phyloP scores from a whole-genome alignment of 2,329 filamentous ascomycete species.

The Botrytis galanthina region DNA sequence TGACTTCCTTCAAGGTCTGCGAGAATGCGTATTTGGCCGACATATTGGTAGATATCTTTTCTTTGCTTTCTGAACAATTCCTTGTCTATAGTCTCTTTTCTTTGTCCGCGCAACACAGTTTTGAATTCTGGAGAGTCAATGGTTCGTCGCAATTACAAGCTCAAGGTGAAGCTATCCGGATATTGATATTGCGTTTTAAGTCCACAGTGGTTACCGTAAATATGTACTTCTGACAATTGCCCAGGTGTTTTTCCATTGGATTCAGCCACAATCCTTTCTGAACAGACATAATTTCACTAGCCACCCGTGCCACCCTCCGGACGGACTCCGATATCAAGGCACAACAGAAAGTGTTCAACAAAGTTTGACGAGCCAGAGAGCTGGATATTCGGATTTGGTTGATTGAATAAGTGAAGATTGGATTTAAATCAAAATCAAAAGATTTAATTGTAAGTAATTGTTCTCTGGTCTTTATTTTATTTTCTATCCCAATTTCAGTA shows the following conservation, averaged over 20 bases:
- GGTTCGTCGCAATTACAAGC: neutral
- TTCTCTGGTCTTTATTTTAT: neutral
- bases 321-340: constrained; percentile 10
- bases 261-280: neutral
- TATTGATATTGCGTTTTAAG: constrained; percentile 4
- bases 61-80: constrained; percentile 24
- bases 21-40: constrained; percentile 90
- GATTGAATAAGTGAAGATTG: neutral
- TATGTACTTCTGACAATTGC: neutral
- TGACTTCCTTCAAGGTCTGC: constrained; percentile 86
- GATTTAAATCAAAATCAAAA: neutral
- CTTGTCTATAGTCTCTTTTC: neutral
- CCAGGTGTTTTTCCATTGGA: neutral
- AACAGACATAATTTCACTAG: neutral
- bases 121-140: neutral
- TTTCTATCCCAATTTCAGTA: neutral
- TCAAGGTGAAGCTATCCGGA: constrained; percentile 12
- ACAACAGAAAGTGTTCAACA: constrained; percentile 14
- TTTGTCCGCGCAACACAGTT: neutral
- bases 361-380: constrained; percentile 12
- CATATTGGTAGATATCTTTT: constrained; percentile 55
- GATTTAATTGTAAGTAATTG: neutral
- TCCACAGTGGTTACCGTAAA: neutral
- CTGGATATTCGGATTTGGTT: neutral
- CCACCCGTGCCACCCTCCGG: constrained; percentile 7